Percentiles rank a stretch among this genome's conserved stretches.
Conservation (phyloP, 345 rosid species). For the Pelargonium nanum region DNA sequence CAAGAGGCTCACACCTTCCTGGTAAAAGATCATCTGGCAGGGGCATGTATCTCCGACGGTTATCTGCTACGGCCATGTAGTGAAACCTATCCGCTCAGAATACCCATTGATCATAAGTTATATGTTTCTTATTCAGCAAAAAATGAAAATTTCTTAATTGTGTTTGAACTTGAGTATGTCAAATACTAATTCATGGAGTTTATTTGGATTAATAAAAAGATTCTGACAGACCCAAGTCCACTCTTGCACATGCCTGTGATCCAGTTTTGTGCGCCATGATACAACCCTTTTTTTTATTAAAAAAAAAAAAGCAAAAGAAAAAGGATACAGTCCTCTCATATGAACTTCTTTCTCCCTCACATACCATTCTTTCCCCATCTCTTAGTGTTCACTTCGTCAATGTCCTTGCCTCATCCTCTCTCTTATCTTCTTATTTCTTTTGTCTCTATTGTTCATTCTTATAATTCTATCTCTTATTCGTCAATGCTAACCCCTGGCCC, state of each 20-base stretch:
- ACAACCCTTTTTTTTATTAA: not conserved
- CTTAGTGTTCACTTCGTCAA: not conserved
- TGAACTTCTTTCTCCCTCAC: not conserved
- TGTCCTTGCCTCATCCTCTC: too few relatives aligned
- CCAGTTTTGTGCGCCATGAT: not conserved
- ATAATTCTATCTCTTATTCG: not conserved
- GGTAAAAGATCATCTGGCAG: slow-evolving; percentile 70
- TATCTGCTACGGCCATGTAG: slow-evolving; percentile 72
- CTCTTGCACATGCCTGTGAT: not conserved
- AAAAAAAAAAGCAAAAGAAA: too few relatives aligned
- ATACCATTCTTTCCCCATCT: not conserved
- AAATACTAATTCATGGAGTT: not conserved
- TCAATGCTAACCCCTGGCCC: not conserved
- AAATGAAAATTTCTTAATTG: not conserved
- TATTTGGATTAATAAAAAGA: not conserved
- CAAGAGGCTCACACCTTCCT: slow-evolving; percentile 49
- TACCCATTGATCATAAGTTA: not conserved
- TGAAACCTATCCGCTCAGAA: slow-evolving; percentile 48
- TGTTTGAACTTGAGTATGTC: not conserved
- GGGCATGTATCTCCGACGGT: slow-evolving; percentile 81
- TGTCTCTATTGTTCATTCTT: not conserved
- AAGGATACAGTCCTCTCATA: not conserved
- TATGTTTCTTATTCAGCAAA: not conserved
- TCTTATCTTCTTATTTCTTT: too few relatives aligned
- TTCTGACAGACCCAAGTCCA: not conserved